phyloP scores from a whole-genome alignment of 2,329 filamentous ascomycete genomes.

The Trichophaea hybrida region DNA sequence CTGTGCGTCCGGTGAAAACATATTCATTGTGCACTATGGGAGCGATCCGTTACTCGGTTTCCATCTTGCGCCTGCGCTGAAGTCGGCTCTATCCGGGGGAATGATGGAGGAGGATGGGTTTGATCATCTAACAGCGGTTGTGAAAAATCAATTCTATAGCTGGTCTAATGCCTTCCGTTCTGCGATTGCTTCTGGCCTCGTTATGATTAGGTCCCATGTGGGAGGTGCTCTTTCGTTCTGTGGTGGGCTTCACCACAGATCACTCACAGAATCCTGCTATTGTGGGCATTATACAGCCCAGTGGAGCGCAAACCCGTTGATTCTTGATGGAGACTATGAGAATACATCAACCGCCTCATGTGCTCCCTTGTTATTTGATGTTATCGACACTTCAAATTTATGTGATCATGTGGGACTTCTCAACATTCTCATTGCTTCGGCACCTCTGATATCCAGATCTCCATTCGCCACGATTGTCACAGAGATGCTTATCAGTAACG shows the following conservation, averaged over 20 bases:
- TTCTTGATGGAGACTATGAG: slow-evolving; percentile 32
- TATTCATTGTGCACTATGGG: slow-evolving; percentile 36
- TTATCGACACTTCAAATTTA: slow-evolving; percentile 43
- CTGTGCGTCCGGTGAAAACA: slow-evolving; percentile 30
- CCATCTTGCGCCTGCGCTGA: slow-evolving; percentile 41
- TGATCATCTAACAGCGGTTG: slow-evolving; percentile 24
- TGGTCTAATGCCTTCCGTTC: slow-evolving; percentile 36
- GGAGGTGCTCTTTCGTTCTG: slow-evolving; percentile 41
- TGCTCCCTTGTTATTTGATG: slow-evolving; percentile 37
- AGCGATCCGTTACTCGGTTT: slow-evolving; percentile 43
- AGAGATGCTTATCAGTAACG: slow-evolving; percentile 34
- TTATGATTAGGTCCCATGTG: slow-evolving; percentile 36
- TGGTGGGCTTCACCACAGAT: slow-evolving; percentile 36
- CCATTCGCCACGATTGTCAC: slow-evolving; percentile 39
- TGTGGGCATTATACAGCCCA: slow-evolving; percentile 21
- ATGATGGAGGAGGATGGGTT: slow-evolving; percentile 14
- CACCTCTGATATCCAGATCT: slow-evolving; percentile 36
- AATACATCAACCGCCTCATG: slow-evolving; percentile 21
- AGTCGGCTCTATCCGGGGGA: slow-evolving; percentile 17
- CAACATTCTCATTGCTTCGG: slow-evolving; percentile 36
- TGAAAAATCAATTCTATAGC: slow-evolving; percentile 35
- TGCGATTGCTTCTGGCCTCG: slow-evolving; percentile 16
- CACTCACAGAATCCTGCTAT: slow-evolving; percentile 1
- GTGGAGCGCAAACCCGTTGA: slow-evolving; percentile 32
- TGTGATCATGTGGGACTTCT: slow-evolving; percentile 35